Percentiles rank a stretch among this genome's conserved stretches.
Evolutionary conservation across 495 filamentous ascomycete genomes (phyloP).

Genomic region (Talaromyces trachyspermus): DNA sequence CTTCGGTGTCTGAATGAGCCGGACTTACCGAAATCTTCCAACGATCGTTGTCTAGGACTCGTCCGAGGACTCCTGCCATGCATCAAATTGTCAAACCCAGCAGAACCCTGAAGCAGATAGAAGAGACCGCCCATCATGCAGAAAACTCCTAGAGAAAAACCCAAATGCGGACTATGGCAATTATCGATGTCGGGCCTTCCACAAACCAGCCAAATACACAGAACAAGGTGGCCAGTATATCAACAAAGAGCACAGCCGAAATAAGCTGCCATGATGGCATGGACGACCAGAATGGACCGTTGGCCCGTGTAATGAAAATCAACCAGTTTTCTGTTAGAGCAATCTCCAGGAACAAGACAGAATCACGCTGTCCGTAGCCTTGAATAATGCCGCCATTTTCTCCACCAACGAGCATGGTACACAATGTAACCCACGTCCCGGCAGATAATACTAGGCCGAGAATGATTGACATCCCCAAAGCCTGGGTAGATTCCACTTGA

Average conservation of each 20-base stretch:
- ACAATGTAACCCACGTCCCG: slow-evolving; percentile 78
- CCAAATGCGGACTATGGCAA: slow-evolving; percentile 81
- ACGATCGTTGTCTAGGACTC: slow-evolving; percentile 62
- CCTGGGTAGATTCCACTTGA: slow-evolving; percentile 91
- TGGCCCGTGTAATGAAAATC: slow-evolving; percentile 91
- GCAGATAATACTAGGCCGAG: slow-evolving; percentile 72
- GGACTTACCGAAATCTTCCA: slow-evolving; percentile 79
- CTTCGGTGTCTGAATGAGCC: background rate
- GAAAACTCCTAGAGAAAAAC: slow-evolving; percentile 80
- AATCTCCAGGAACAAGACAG: slow-evolving; percentile 83
- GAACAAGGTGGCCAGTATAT: slow-evolving; percentile 77
- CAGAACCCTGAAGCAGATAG: slow-evolving; percentile 68
- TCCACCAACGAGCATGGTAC: slow-evolving; percentile 63
- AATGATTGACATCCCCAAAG: slow-evolving; percentile 87
- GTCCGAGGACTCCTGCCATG: slow-evolving; percentile 76
- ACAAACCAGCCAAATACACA: slow-evolving; percentile 75
- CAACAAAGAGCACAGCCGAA: slow-evolving; percentile 70
- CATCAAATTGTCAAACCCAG: slow-evolving; percentile 83
- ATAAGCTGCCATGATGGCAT: slow-evolving; percentile 75
- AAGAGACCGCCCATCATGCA: slow-evolving; percentile 60
- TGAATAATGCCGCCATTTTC: slow-evolving; percentile 74
- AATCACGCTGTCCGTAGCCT: slow-evolving; percentile 74
- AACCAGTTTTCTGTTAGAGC: slow-evolving; percentile 92
- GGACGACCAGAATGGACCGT: slow-evolving; percentile 78
- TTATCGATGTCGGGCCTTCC: slow-evolving; percentile 56